These are phyloP conservation scores for Acephala macrosclerotiorum DNA, from an alignment of 2,329 filamentous ascomycete genomes.

Conservation along the genomic window DNA sequence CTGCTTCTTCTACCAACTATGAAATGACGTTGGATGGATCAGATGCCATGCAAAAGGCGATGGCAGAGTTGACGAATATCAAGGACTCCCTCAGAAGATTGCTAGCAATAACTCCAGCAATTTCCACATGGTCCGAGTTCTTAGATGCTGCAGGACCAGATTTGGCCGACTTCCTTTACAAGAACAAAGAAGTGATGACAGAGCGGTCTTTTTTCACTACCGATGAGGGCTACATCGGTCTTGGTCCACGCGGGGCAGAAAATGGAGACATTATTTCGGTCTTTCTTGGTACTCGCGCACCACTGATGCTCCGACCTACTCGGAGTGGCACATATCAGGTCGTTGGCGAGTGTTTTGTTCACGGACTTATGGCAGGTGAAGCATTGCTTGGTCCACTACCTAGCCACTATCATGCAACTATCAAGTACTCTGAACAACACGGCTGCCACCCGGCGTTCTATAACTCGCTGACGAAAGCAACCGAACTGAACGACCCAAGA, in stretches of 20 bases:
- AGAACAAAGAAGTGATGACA: background rate
- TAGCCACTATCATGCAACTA: background rate
- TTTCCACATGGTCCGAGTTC: too few relatives aligned
- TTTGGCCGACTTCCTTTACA: too few relatives aligned
- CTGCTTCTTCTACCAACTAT: too few relatives aligned
- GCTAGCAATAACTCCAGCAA: too few relatives aligned
- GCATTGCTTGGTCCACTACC: background rate
- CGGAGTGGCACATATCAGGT: background rate
- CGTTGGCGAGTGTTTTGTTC: background rate
- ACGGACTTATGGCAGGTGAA: background rate
- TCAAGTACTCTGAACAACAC: background rate
- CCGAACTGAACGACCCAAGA: background rate
- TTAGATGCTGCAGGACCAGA: too few relatives aligned
- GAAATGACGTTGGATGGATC: too few relatives aligned
- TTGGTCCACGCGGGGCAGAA: background rate
- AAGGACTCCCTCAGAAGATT: too few relatives aligned
- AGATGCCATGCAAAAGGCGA: too few relatives aligned
- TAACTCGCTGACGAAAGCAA: background rate
- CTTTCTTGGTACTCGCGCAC: background rate
- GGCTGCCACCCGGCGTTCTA: background rate
- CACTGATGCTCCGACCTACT: background rate
- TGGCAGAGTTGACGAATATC: too few relatives aligned
- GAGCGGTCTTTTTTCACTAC: constrained; percentile 3
- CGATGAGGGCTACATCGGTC: constrained; percentile 2
- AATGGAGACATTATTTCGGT: constrained; percentile 9